Percentiles rank a stretch among this genome's conserved stretches.
These are phyloP conservation scores for Casaregolazyma lundiana DNA, from an alignment of 1,139 yeast genomes.

Conservation along the genomic window DNA sequence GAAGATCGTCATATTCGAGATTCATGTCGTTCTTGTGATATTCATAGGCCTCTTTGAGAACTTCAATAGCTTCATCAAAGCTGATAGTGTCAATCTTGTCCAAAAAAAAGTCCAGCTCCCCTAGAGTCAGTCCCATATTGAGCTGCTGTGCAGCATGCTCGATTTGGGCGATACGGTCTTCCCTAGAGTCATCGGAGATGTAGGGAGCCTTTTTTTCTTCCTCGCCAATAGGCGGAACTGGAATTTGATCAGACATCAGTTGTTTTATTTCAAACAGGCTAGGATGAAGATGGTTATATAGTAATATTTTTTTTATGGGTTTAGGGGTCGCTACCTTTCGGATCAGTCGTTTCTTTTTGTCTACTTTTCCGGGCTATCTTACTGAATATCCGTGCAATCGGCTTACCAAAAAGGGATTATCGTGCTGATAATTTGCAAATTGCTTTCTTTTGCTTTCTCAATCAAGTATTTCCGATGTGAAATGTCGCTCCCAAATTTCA, in stretches of 20 bases:
- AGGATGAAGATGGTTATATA: too few relatives aligned
- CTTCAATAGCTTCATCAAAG: conserved; percentile 6
- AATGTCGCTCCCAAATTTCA: too few relatives aligned
- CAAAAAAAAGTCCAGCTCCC: conserved; percentile 30
- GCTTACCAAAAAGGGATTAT: background rate
- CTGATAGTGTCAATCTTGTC: background rate
- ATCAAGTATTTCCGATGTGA: background rate
- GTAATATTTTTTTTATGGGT: too few relatives aligned
- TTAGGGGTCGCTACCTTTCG: background rate
- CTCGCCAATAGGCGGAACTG: background rate
- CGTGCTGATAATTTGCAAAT: background rate
- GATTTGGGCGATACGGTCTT: background rate
- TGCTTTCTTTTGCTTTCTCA: background rate
- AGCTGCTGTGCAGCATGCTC: background rate
- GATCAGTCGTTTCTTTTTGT: background rate
- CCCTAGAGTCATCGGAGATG: background rate
- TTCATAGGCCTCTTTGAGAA: conserved; percentile 27
- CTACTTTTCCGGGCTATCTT: background rate
- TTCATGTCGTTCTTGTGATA: conserved; percentile 40
- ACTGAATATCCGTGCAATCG: background rate
- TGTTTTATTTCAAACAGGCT: too few relatives aligned
- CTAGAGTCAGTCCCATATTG: background rate
- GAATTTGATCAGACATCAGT: background rate
- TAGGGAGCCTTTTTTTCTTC: background rate
- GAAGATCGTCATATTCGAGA: conserved; percentile 39